Evolutionary conservation across 2,329 filamentous ascomycete species (phyloP).

Genomic region (Botrytis porri): DNA sequence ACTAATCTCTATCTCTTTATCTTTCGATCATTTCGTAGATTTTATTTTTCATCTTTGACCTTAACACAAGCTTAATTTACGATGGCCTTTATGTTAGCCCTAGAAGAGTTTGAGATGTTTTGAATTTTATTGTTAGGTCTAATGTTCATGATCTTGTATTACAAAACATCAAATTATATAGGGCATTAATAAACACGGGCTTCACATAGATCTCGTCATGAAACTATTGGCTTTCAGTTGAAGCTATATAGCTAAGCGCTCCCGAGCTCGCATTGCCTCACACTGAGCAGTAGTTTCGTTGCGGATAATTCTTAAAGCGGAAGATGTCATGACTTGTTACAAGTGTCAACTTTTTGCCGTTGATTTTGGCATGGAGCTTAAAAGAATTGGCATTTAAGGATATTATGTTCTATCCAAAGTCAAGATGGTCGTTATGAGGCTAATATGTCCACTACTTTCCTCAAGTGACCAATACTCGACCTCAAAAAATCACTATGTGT

Average conservation of each 20-base stretch:
- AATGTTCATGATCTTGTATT: no score
- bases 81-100: not conserved
- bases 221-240: not conserved
- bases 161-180: no score
- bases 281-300: no score
- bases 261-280: not conserved
- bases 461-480: constrained; percentile 30
- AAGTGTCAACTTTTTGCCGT: constrained; percentile 32
- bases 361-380: not conserved
- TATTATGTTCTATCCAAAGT: constrained; percentile 37
- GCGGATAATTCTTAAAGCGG: not conserved
- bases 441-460: constrained; percentile 22
- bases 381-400: constrained; percentile 23
- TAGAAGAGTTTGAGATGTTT: not conserved
- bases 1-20: not conserved
- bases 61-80: not conserved
- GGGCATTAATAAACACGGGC: no score
- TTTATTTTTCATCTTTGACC: not conserved
- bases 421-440: constrained; percentile 23
- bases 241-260: not conserved
- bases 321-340: not conserved
- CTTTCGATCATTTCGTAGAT: not conserved
- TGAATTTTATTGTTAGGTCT: not conserved
- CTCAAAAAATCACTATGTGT: constrained; percentile 32
- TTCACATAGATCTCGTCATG: not conserved